Conservation (phyloP, 345 rosid species). For the Melastoma malabathricum region DNA sequence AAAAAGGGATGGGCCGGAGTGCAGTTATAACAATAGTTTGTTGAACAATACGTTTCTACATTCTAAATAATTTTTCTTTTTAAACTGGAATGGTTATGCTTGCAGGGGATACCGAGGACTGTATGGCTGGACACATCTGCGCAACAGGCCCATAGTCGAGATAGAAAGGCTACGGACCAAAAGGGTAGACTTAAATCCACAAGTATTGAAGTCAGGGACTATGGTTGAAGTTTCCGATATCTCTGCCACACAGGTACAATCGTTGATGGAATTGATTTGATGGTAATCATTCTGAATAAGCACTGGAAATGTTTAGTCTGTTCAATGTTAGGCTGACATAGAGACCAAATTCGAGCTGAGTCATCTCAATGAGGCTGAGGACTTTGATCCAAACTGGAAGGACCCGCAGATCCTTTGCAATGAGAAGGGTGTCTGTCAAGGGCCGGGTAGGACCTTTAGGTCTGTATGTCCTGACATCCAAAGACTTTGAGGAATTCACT, state of each 20-base stretch:
- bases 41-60: neutral
- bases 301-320: too few species aligned
- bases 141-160: slow-evolving; percentile 64
- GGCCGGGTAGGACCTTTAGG: slow-evolving; percentile 72
- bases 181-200: slow-evolving; percentile 16
- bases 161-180: slow-evolving; percentile 33
- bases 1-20: slow-evolving; percentile 45
- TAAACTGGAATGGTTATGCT: neutral
- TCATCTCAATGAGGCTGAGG: slow-evolving; percentile 37
- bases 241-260: slow-evolving; percentile 47
- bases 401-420: slow-evolving; percentile 50
- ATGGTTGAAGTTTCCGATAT: slow-evolving; percentile 35
- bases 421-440: slow-evolving; percentile 22
- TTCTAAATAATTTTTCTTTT: neutral
- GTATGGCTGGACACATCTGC: slow-evolving; percentile 41
- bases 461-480: slow-evolving; percentile 44
- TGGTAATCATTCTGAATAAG: too few species aligned
- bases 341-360: slow-evolving; percentile 36
- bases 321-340: slow-evolving; percentile 49
- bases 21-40: too few species aligned
- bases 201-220: slow-evolving; percentile 26
- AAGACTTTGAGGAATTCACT: slow-evolving; percentile 45
- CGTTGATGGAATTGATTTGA: neutral
- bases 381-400: slow-evolving; percentile 36
- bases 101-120: slow-evolving; percentile 52